Evolutionary conservation across 1,284 basidiomycete species (phyloP), one percentile per base, ranked within the genome.

Genomic region (Rhizoctonia solani): DNA sequence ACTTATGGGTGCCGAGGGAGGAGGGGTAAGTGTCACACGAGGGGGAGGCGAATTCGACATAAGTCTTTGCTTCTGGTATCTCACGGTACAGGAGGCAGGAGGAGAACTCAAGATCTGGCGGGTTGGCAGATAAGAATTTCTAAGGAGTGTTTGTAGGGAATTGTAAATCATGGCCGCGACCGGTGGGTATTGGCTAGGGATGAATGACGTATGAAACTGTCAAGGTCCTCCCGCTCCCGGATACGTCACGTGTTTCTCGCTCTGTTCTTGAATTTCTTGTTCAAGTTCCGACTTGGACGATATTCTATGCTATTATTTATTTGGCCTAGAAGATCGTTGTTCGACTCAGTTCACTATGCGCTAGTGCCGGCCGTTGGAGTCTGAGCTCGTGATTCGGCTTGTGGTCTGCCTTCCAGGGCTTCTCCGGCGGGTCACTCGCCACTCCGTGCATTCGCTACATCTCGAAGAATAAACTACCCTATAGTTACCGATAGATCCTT

Each of bases 41-140:
- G 59, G 59, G 16, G 58, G 44, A 14, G 55, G 41, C 39, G 55
- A 59, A 25, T 27, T 34, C 8, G 49, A 29, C 49, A 63, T 63
- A n/a, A n/a, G n/a, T 16, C 42, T 63, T 53, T 23, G 32, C 8
- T 34, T 29, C 8, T 27, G 34, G 13, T 29, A 39, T 63, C 46
- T 41, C 59, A 63, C 49, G 59, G 59, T 25, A n/a, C 27, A 27
- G 21, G 37, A 37, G 13, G 29, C 29, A n/a, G 37, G 4, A 16
- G 49, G 34, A 13, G 19, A 29, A 25, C 46, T 25, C 37, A 16
- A 34, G 13, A 63, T 19, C 19, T 34, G 41, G 37, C 41, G 27
- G 46, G 9, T 13, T 32, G 16, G 39, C 14, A 23, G 59, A 47
- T 47, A 34, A 53, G 59, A 25, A 29, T 52, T 39, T 37, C 59